Percentiles rank a stretch among this genome's conserved stretches.
phyloP scores from a whole-genome alignment of 345 rosid genomes.

The Heritiera fomes region DNA sequence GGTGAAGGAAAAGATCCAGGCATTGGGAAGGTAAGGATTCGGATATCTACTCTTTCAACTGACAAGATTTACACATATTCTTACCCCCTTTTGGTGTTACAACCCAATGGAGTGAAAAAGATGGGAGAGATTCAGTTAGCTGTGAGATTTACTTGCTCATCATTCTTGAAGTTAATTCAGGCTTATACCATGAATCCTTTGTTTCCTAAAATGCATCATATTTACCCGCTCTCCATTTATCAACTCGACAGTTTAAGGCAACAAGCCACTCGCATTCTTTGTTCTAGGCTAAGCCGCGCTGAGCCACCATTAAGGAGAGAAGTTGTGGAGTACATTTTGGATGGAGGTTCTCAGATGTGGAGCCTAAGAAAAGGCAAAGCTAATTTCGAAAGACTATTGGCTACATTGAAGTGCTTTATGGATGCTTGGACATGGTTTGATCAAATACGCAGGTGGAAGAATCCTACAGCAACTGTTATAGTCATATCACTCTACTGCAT shows the following conservation, averaged over 20 bases:
- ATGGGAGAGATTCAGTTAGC: conserved; percentile 54
- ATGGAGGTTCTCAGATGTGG: conserved; percentile 37
- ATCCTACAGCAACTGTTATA: not conserved
- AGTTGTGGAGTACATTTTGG: conserved; percentile 50
- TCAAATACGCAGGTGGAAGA: conserved; percentile 38
- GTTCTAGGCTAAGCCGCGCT: conserved; percentile 33
- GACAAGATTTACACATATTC: conserved; percentile 43
- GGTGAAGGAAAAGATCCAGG: too few relatives aligned
- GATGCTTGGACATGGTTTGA: conserved; percentile 36
- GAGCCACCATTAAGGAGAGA: conserved; percentile 51
- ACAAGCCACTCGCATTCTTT: conserved; percentile 37
- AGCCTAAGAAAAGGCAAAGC: conserved; percentile 48
- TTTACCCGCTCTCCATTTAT: conserved; percentile 36
- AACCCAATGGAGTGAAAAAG: conserved; percentile 43
- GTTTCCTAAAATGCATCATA: conserved; percentile 40
- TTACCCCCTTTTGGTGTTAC: conserved; percentile 43
- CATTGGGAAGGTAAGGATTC: too few relatives aligned
- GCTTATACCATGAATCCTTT: conserved; percentile 36
- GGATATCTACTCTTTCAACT: conserved; percentile 32
- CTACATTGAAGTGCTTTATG: conserved; percentile 23
- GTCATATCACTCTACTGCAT: not conserved
- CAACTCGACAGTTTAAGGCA: conserved; percentile 43
- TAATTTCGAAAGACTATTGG: conserved; percentile 36
- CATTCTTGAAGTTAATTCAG: conserved; percentile 28
- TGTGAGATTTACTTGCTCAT: conserved; percentile 40